Base-by-base conservation (phyloP, 176 grass and related monocot species). In the Rhynchospora breviuscula region DNA sequence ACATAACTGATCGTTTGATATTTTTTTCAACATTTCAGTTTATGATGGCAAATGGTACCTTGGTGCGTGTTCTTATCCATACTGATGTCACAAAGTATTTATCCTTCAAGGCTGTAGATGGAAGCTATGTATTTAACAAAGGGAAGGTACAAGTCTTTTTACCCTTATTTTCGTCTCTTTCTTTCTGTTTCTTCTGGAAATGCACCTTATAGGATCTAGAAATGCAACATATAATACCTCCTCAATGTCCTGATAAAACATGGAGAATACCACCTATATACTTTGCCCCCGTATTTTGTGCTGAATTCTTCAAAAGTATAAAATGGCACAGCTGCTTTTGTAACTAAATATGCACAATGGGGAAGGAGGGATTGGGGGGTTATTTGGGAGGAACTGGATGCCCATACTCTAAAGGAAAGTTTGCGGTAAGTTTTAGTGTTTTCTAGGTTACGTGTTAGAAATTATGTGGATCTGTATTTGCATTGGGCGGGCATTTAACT, bases 41-140 rank as follows among this genome's bases (percentile, higher is more conserved):
- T 88, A 97, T 97, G 94, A 97, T 97, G 94, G 94, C 92, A 67
- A 97, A 97, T 85, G 94, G 94, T 81, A 84, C 88, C 13, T 83
- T 97, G 83, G 90, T 97, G 2, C 90, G 94, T 59, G 89, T 90
- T 31, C 92, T 97, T 19, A 97, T 97, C 71, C 94, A 92, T 78
- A 97, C 94, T 18, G 85, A 87, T 84, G 94, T 97, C 14, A 97
- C 94, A 44, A 94, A 92, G 85, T 94, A 97, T 72, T 19, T 97
- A 29, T 83, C 79, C 51, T 97, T 97, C 78, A 94, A 94, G 90
- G 90, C 92, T 81, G 94, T 92, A 10, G 94, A 97, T 91, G 90
- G 94, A 77, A 88, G 94, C 87, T 94, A 85, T 57, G 94, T 97
- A 4, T 97, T 91, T 79, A 97, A 94, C 73, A 97, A 94, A 88